Percentiles rank a stretch among this genome's conserved stretches.
phyloP scores from a whole-genome alignment of 176 grass and related monocot species.

The barley (Hordeum vulgare) region MorexV3_pseudomolecules_assembly NC_058519.1:38511613-38512112 shows the following conservation, averaged over 20 bases:
- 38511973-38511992: not conserved
- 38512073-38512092: not conserved
- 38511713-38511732: not conserved
- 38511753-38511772: not conserved
- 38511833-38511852: constrained; percentile 15
- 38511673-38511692: not conserved
- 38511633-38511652: not conserved
- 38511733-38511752: not conserved
- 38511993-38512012: not conserved
- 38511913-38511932: not conserved
- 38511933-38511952: not conserved
- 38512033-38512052: not conserved
- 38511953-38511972: not conserved
- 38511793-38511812: not conserved
- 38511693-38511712: not conserved
- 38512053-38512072: not conserved
- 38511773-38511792: not conserved
- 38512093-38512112: not conserved
- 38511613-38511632: not conserved
- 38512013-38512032: not conserved
- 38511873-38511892: not conserved
- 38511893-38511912: not conserved
- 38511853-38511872: not conserved
- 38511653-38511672: constrained; percentile 23
- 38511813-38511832: constrained; percentile 14